phyloP scores from a whole-genome alignment of 2,329 filamentous ascomycete species.

The Penicillium griseofulvum region DNA sequence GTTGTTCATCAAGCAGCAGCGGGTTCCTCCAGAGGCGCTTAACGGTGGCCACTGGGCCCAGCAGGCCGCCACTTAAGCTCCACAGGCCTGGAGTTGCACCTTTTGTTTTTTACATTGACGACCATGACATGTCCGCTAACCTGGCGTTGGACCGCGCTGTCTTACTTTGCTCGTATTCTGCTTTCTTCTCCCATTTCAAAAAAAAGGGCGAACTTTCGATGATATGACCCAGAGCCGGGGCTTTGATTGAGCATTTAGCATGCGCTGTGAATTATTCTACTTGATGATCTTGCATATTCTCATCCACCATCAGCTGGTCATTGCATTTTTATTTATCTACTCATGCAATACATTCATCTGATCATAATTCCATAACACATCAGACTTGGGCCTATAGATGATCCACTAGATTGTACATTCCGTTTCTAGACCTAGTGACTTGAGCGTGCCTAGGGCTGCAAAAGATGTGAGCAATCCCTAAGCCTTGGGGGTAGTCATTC shows the following conservation, averaged over 20 bases:
- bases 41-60: conserved; percentile 44
- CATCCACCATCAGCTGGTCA: conserved; percentile 11
- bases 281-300: conserved; percentile 21
- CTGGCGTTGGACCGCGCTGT: conserved; percentile 34
- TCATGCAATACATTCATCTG: conserved; percentile 1
- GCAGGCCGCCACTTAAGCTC: conserved; percentile 31
- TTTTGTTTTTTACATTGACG: conserved; percentile 17
- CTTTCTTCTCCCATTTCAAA: conserved; percentile 17
- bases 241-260: conserved; percentile 39
- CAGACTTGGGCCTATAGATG: background rate
- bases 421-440: background rate
- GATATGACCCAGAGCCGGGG: conserved; percentile 23
- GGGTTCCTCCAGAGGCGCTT: conserved; percentile 68
- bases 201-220: conserved; percentile 21
- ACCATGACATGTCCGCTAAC: conserved; percentile 31
- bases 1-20: conserved; percentile 83
- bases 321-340: conserved; percentile 3
- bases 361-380: conserved; percentile 1
- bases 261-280: conserved; percentile 33
- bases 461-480: background rate
- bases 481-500: background rate
- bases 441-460: background rate
- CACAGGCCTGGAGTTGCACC: conserved; percentile 13
- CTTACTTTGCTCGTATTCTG: conserved; percentile 23
- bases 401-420: background rate